Evolutionary conservation across 345 rosid genomes (phyloP).

Genomic region (Odontarrhena argentea): DNA sequence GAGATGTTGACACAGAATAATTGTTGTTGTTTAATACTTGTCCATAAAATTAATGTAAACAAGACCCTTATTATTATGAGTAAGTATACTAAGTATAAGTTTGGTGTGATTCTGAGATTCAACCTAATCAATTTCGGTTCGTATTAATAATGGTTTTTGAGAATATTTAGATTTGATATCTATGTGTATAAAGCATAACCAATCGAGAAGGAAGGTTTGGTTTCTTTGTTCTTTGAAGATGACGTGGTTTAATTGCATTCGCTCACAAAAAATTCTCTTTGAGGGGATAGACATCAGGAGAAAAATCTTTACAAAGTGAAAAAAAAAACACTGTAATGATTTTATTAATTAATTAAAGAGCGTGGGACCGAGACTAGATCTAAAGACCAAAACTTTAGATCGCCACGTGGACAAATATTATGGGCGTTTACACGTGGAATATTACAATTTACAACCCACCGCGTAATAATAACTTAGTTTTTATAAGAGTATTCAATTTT

Average conservation of each 20-base stretch:
- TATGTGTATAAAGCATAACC: no score
- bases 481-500: background rate
- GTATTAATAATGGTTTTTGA: no score
- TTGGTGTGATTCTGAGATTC: no score
- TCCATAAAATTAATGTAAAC: background rate
- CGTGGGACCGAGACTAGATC: constrained; percentile 2
- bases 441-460: background rate
- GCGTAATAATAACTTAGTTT: background rate
- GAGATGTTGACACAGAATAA: constrained; percentile 32
- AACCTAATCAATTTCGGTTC: no score
- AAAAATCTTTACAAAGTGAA: background rate
- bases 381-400: background rate
- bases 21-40: background rate
- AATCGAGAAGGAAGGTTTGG: no score
- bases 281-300: constrained; percentile 17
- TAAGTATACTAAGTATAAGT: no score
- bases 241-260: constrained; percentile 1
- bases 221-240: background rate
- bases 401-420: constrained; percentile 7
- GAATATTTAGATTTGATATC: no score
- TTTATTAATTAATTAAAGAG: background rate
- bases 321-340: background rate
- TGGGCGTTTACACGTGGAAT: constrained; percentile 33
- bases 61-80: no score
- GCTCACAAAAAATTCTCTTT: background rate